Conservation (phyloP, 345 rosid species). For the sweet orange (Citrus sinensis) region DVS_A1.0 CM039167.1:26513001-26513500, state of each 20-base stretch:
- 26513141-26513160: not conserved
- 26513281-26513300: not conserved
- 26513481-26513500: conserved; percentile 6
- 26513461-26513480: conserved; percentile 3
- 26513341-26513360: conserved; percentile 4
- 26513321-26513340: conserved; percentile 29
- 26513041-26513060: too few species aligned
- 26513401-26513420: not conserved
- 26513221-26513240: conserved; percentile 40
- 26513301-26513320: too few species aligned
- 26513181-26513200: not conserved
- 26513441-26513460: conserved; percentile 1
- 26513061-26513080: not conserved
- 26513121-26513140: conserved; percentile 2
- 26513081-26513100: not conserved
- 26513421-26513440: conserved; percentile 14
- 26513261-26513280: conserved; percentile 3
- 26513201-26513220: conserved; percentile 26
- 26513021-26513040: too few species aligned
- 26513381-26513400: too few species aligned
- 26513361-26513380: too few species aligned
- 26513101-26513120: not conserved
- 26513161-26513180: conserved; percentile 24
- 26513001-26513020: not conserved
- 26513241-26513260: not conserved